phyloP scores from a whole-genome alignment of 2,329 filamentous ascomycete species.

The Fusarium sp. region DNA sequence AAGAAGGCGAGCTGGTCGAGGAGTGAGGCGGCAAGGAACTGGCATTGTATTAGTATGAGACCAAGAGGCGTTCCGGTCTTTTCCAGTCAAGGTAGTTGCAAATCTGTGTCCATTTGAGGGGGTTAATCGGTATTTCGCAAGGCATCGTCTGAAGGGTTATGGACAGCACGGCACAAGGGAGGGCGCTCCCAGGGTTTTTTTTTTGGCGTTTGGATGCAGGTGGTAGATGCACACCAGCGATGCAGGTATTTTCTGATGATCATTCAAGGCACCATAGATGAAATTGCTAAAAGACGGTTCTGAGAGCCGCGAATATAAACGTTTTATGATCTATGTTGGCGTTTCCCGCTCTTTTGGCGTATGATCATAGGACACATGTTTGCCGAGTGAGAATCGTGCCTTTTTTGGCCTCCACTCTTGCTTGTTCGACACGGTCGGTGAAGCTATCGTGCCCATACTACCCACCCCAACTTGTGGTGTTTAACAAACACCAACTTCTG shows the following conservation, averaged over 20 bases:
- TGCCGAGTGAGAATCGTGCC: not conserved
- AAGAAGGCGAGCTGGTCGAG: slow-evolving; percentile 58
- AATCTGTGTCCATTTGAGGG: slow-evolving; percentile 15
- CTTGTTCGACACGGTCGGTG: not conserved
- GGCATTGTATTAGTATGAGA: slow-evolving; percentile 31
- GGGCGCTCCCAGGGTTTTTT: slow-evolving; percentile 33
- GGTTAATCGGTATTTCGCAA: slow-evolving; percentile 29
- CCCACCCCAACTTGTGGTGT: not conserved
- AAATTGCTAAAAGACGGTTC: slow-evolving; percentile 26
- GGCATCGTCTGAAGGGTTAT: slow-evolving; percentile 29
- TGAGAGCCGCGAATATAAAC: slow-evolving; percentile 4
- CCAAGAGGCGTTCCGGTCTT: slow-evolving; percentile 38
- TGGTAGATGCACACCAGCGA: slow-evolving; percentile 31
- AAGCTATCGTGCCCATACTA: not conserved
- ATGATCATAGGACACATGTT: not conserved
- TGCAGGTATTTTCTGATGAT: slow-evolving; percentile 29
- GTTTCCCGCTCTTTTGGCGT: not conserved
- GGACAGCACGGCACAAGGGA: slow-evolving; percentile 28
- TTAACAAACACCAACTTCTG: not conserved
- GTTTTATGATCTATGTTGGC: not conserved
- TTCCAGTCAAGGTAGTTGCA: slow-evolving; percentile 16
- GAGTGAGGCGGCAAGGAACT: slow-evolving; percentile 35
- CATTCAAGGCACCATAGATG: slow-evolving; percentile 15
- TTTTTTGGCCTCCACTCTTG: not conserved
- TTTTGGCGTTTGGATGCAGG: slow-evolving; percentile 42